Evolutionary conservation across 2,329 filamentous ascomycete species (phyloP).

Genomic region (Phialophora verrucosa): DNA sequence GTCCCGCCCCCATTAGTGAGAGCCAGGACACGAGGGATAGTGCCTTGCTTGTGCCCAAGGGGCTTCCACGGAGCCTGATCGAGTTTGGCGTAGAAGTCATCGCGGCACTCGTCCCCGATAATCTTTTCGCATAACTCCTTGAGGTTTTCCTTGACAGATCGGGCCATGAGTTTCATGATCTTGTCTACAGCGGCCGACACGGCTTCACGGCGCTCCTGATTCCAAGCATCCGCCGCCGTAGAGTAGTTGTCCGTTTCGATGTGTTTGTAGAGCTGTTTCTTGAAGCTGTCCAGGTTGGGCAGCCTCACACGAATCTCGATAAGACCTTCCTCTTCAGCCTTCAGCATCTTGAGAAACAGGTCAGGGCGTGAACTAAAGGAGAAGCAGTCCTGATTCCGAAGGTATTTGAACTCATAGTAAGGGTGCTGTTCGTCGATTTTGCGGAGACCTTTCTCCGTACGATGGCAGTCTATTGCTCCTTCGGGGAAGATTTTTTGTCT

Average conservation of each 20-base stretch:
- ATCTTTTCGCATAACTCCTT: constrained; percentile 93
- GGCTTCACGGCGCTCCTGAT: constrained; percentile 81
- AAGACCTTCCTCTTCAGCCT: constrained; percentile 91
- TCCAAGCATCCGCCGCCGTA: constrained; percentile 94
- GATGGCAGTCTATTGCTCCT: constrained; percentile 81
- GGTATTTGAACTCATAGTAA: constrained; percentile 97
- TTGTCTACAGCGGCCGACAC: constrained; percentile 81
- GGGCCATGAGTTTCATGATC: constrained; percentile 81
- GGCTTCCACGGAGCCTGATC: constrained; percentile 97
- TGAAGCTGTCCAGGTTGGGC: constrained; percentile 76
- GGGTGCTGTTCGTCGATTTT: constrained; percentile 94
- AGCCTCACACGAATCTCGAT: constrained; percentile 83
- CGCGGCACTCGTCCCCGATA: constrained; percentile 83
- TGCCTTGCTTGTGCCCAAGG: constrained; percentile 87
- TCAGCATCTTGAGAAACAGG: constrained; percentile 94
- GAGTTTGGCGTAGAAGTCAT: constrained; percentile 85
- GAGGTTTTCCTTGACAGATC: constrained; percentile 92
- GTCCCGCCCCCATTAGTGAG: constrained; percentile 85
- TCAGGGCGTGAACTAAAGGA: constrained; percentile 85
- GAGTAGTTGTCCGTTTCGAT: constrained; percentile 96
- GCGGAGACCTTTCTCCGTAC: constrained; percentile 91
- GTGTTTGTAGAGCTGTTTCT: constrained; percentile 75
- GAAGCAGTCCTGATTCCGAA: constrained; percentile 83
- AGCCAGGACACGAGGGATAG: constrained; percentile 82
- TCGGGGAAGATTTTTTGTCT: constrained; percentile 81